These are phyloP conservation scores for Waitea zeae DNA, from an alignment of 1,284 basidiomycete genomes.

Conservation along the genomic window DNA sequence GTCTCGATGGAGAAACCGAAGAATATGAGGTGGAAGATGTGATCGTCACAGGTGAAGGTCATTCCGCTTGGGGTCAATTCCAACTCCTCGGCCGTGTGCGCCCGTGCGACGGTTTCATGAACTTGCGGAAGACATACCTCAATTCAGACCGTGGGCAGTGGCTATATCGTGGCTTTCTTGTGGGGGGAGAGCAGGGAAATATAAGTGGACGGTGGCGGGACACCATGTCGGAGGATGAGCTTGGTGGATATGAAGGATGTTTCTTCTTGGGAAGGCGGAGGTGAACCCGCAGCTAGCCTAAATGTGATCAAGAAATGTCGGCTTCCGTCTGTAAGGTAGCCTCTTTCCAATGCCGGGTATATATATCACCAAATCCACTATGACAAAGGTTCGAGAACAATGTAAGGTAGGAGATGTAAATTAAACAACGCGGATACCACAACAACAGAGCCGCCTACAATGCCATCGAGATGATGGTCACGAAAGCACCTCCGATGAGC, in stretches of 20 bases:
- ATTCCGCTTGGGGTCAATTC: constrained; percentile 71
- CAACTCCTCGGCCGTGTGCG: constrained; percentile 49
- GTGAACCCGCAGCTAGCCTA: no score
- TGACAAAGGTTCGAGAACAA: no score
- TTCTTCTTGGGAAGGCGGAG: constrained; percentile 53
- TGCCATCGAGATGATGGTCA: no score
- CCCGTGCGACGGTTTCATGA: constrained; percentile 53
- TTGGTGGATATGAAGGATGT: constrained; percentile 56
- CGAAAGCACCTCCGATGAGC: no score
- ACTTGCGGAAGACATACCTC: constrained; percentile 60
- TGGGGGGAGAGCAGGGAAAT: constrained; percentile 44
- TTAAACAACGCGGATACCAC: no score
- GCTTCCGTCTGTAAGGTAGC: no score
- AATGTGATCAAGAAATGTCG: no score
- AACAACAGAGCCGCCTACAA: no score
- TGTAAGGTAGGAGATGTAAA: no score
- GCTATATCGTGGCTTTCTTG: constrained; percentile 60
- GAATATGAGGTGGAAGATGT: constrained; percentile 31
- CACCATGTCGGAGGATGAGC: constrained; percentile 35
- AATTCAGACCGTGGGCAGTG: constrained; percentile 48
- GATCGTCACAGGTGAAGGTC: constrained; percentile 60
- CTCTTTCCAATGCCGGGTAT: no score
- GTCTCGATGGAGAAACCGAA: constrained; percentile 8
- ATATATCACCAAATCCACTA: no score
- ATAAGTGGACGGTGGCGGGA: constrained; percentile 63